A percentile compares a stretch with the other conserved stretches of the same genome.
Conservation (phyloP, 1,284 basidiomycete species). For the Trichosporon asahii region DNA sequence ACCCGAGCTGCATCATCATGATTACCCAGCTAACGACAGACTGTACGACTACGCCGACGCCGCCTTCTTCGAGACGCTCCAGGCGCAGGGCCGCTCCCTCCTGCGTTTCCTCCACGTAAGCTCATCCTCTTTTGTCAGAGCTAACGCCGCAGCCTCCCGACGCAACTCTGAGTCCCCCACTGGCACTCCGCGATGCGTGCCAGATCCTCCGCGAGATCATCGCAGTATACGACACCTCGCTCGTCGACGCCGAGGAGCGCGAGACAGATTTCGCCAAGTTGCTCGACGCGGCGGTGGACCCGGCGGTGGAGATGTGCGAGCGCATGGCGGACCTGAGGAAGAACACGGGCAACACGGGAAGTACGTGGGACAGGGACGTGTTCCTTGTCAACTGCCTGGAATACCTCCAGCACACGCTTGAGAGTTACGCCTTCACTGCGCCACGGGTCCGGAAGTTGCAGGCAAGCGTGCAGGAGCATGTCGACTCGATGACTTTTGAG, state of each 20-base stretch:
- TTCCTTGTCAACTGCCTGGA: slow-evolving; percentile 80
- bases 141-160: slow-evolving; percentile 64
- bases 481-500: slow-evolving; percentile 67
- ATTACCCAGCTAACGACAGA: slow-evolving; percentile 55
- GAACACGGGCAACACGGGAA: slow-evolving; percentile 37
- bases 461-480: slow-evolving; percentile 62
- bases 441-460: slow-evolving; percentile 62
- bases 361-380: slow-evolving; percentile 72
- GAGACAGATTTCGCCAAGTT: slow-evolving; percentile 65
- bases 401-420: slow-evolving; percentile 71
- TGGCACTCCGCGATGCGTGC: slow-evolving; percentile 71
- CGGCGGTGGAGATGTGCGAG: slow-evolving; percentile 71
- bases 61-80: slow-evolving; percentile 79
- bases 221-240: slow-evolving; percentile 76
- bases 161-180: slow-evolving; percentile 68
- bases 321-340: slow-evolving; percentile 61
- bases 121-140: not conserved
- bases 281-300: slow-evolving; percentile 75
- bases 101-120: slow-evolving; percentile 61
- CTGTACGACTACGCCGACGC: slow-evolving; percentile 75
- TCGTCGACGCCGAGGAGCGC: slow-evolving; percentile 55
- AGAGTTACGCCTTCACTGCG: slow-evolving; percentile 68
- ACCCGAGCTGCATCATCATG: no score
- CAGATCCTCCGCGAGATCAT: slow-evolving; percentile 84
- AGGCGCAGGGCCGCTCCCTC: slow-evolving; percentile 72